A percentile compares a stretch with the other conserved stretches of the same genome.
These are phyloP conservation scores for Sugiyamaella novakii DNA, from an alignment of 1,139 yeast species.

Conservation along the genomic window DNA sequence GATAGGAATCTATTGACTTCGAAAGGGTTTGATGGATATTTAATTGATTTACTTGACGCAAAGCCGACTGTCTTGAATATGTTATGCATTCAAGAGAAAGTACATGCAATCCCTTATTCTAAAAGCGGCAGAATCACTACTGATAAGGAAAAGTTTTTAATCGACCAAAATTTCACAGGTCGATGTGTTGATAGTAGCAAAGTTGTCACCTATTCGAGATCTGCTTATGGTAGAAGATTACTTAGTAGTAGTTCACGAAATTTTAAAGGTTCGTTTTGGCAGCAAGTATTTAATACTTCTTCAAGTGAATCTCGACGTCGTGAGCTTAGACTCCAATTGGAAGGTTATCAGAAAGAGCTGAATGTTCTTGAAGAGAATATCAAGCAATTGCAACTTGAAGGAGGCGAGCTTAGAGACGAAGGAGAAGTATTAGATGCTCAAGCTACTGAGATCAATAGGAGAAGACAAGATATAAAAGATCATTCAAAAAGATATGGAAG, in stretches of 20 bases:
- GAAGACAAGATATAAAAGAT: background rate
- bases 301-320: background rate
- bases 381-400: constrained; percentile 2
- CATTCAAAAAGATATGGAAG: background rate
- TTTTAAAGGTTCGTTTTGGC: constrained; percentile 8
- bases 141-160: constrained; percentile 11
- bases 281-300: background rate
- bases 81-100: constrained; percentile 61
- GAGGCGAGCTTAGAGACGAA: background rate
- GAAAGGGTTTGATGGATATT: constrained; percentile 80
- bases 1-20: constrained; percentile 44
- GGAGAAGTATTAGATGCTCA: background rate
- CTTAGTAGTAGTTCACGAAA: background rate
- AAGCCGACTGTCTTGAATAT: constrained; percentile 73
- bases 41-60: constrained; percentile 72
- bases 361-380: constrained; percentile 10
- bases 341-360: background rate
- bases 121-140: constrained; percentile 25
- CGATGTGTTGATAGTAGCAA: constrained; percentile 16
- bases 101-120: constrained; percentile 69
- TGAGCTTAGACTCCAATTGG: background rate
- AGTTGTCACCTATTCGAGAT: constrained; percentile 7
- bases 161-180: constrained; percentile 4
- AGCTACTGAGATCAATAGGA: background rate
- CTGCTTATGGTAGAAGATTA: constrained; percentile 11